phyloP scores from a whole-genome alignment of 2,329 filamentous ascomycete species.

The Stachybotrys chlorohalonatus region DNA sequence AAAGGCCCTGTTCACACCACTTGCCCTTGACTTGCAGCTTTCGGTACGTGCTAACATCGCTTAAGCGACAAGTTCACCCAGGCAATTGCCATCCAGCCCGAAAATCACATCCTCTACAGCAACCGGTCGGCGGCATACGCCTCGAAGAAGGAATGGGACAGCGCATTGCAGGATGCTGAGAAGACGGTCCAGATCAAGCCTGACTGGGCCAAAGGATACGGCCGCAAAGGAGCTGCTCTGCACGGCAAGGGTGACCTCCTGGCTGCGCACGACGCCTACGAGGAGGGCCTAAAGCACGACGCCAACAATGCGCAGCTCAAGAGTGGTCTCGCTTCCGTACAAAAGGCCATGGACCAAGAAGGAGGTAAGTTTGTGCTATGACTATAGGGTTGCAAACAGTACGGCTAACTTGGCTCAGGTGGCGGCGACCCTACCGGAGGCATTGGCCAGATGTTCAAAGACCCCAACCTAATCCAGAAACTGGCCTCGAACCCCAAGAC shows the following conservation, averaged over 20 bases:
- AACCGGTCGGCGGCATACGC: conserved; percentile 86
- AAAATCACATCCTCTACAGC: conserved; percentile 95
- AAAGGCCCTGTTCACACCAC: not conserved
- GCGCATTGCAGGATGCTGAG: conserved; percentile 79
- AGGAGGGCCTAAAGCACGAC: conserved; percentile 89
- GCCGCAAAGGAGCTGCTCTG: conserved; percentile 81
- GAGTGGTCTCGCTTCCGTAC: conserved; percentile 73
- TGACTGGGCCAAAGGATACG: conserved; percentile 97
- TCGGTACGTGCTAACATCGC: not conserved
- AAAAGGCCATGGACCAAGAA: conserved; percentile 70
- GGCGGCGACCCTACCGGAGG: conserved; percentile 61
- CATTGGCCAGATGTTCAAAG: conserved; percentile 88
- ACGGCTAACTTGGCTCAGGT: conserved; percentile 8
- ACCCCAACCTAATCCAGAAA: conserved; percentile 83
- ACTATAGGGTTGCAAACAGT: conserved; percentile 1
- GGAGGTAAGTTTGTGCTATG: conserved; percentile 18
- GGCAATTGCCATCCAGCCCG: conserved; percentile 79
- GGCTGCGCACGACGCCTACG: conserved; percentile 80
- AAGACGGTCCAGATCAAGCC: conserved; percentile 94
- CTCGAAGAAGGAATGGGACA: conserved; percentile 79
- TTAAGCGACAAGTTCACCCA: conserved; percentile 84
- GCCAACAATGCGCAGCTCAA: conserved; percentile 88
- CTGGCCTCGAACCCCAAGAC: conserved; percentile 94
- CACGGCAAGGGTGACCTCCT: conserved; percentile 83
- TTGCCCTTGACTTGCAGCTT: not conserved